Evolutionary conservation across 2,329 filamentous ascomycete genomes (phyloP).

Genomic region (Penicillium hesseltinei): DNA sequence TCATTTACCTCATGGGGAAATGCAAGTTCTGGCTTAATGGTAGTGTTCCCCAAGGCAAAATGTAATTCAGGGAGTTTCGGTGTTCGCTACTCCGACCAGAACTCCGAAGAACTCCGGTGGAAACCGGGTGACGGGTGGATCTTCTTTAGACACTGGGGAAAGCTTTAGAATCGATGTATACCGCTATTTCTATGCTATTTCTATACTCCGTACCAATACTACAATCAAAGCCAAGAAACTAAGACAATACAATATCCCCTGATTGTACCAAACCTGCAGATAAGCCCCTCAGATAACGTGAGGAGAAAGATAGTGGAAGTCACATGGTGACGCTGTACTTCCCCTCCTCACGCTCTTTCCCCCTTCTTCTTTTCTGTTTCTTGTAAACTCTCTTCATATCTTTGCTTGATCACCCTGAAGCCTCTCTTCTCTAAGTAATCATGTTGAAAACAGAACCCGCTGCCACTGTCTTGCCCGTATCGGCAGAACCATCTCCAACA

Average conservation of each 20-base stretch:
- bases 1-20: conserved; percentile 1
- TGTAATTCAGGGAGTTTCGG: conserved; percentile 3
- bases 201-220: background rate
- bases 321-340: conserved; percentile 21
- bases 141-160: background rate
- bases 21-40: background rate
- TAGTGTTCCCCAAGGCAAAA: background rate
- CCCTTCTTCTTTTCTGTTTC: background rate
- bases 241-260: no score
- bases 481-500: conserved; percentile 15
- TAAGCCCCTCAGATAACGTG: conserved; percentile 27
- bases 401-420: background rate
- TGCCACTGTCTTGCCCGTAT: conserved; percentile 9
- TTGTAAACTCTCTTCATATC: background rate
- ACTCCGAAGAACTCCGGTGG: conserved; percentile 16
- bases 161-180: background rate
- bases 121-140: conserved; percentile 11
- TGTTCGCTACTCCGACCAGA: conserved; percentile 17
- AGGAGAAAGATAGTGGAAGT: conserved; percentile 26
- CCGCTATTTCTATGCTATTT: background rate
- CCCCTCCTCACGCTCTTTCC: background rate
- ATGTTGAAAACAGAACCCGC: conserved; percentile 26
- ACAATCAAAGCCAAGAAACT: conserved; percentile 1
- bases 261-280: background rate
- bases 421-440: background rate